Evolutionary conservation across 2,329 filamentous ascomycete species (phyloP).

Genomic region (Cryphonectria nitschkei): DNA sequence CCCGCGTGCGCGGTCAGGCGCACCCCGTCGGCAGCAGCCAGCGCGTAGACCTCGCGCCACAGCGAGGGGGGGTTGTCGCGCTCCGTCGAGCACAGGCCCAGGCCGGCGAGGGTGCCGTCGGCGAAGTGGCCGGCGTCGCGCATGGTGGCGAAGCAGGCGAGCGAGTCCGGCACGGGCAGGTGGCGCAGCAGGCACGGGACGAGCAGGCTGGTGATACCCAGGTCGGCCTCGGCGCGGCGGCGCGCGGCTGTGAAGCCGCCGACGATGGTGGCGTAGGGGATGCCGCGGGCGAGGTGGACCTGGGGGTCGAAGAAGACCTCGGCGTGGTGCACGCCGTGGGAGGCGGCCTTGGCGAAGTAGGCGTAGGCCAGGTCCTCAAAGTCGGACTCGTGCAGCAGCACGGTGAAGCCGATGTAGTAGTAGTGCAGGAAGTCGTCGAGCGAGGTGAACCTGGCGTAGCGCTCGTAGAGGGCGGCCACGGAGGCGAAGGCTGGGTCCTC

Average conservation of each 20-base stretch:
- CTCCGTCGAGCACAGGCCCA: conserved; percentile 39
- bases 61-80: conserved; percentile 49
- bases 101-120: conserved; percentile 37
- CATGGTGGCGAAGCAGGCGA: conserved; percentile 49
- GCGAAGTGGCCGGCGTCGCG: conserved; percentile 48
- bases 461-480: conserved; percentile 58
- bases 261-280: conserved; percentile 67
- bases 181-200: conserved; percentile 76
- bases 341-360: conserved; percentile 68
- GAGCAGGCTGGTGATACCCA: conserved; percentile 67
- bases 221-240: conserved; percentile 60
- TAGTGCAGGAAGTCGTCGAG: conserved; percentile 79
- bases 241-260: conserved; percentile 65
- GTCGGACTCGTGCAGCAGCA: conserved; percentile 66
- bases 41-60: conserved; percentile 65
- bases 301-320: conserved; percentile 85
- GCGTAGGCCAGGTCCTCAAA: conserved; percentile 73
- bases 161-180: conserved; percentile 62
- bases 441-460: conserved; percentile 70
- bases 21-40: conserved; percentile 56
- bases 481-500: conserved; percentile 67
- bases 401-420: conserved; percentile 77
- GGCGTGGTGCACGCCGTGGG: conserved; percentile 70
- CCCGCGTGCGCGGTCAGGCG: conserved; percentile 74
- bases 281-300: conserved; percentile 67